Conservation (phyloP, 805 yeast genomes). For the Monosporozyma yasuniensis region DNA sequence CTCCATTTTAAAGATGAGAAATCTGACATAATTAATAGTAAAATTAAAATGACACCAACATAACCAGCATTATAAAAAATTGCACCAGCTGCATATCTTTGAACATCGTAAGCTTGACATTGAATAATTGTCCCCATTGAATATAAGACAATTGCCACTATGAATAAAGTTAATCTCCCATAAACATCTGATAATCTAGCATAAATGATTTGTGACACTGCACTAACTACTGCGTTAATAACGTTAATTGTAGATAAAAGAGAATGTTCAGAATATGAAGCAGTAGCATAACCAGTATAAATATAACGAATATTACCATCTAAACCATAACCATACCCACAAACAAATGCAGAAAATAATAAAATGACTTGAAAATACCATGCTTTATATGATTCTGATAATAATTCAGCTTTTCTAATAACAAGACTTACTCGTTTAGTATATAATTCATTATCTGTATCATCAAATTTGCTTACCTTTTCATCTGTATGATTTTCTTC, state of each 20-base stretch:
- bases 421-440: constrained; percentile 32
- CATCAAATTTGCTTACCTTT: too few relatives aligned
- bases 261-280: constrained; percentile 41
- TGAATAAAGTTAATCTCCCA: constrained; percentile 43
- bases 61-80: constrained; percentile 44
- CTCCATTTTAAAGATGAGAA: constrained; percentile 65
- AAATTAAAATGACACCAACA: constrained; percentile 50
- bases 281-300: constrained; percentile 43
- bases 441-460: constrained; percentile 1
- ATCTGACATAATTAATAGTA: constrained; percentile 56
- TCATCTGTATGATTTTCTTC: background rate
- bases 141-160: constrained; percentile 41
- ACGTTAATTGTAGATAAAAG: constrained; percentile 43
- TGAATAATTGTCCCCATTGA: constrained; percentile 49
- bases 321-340: constrained; percentile 47
- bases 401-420: constrained; percentile 41
- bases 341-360: constrained; percentile 38
- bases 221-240: constrained; percentile 44
- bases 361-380: constrained; percentile 31
- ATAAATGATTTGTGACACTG: constrained; percentile 48
- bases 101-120: constrained; percentile 45
- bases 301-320: constrained; percentile 42
- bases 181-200: constrained; percentile 50
- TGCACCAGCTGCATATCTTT: constrained; percentile 49
- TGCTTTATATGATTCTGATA: constrained; percentile 37